These are phyloP conservation scores for Colletotrichum cereale DNA, from an alignment of 2,329 filamentous ascomycete species.

Conservation along the genomic window DNA sequence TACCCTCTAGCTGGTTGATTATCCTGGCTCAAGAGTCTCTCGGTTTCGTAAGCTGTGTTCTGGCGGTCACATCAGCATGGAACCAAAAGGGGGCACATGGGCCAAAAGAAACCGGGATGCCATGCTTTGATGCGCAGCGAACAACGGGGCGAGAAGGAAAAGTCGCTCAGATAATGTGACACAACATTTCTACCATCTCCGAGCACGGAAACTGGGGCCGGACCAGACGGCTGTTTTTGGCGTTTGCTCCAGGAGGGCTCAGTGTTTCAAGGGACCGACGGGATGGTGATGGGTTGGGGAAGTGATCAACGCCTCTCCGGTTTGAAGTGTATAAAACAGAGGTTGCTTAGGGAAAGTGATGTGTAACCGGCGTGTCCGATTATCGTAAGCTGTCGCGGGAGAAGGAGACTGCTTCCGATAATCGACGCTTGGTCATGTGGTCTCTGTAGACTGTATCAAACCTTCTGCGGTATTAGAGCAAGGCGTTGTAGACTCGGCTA, in stretches of 20 bases:
- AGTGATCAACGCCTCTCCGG: slow-evolving; percentile 13
- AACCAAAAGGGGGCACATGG: neutral
- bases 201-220: neutral
- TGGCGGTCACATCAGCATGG: neutral
- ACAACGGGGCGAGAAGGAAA: neutral
- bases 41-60: neutral
- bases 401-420: neutral
- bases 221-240: slow-evolving; percentile 8
- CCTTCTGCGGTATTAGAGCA: neutral
- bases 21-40: neutral
- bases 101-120: neutral
- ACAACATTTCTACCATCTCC: slow-evolving; percentile 1
- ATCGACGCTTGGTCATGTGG: neutral
- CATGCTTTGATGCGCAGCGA: neutral
- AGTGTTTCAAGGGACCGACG: slow-evolving; percentile 4
- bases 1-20: neutral
- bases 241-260: slow-evolving; percentile 11
- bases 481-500: neutral
- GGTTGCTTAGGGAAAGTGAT: neutral
- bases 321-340: neutral
- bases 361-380: neutral
- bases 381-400: neutral
- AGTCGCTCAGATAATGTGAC: slow-evolving; percentile 2
- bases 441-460: neutral
- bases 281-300: neutral